These are phyloP conservation scores for Ascoidea rubescens DNA, from an alignment of 805 yeast genomes.

Conservation along the genomic window DNA sequence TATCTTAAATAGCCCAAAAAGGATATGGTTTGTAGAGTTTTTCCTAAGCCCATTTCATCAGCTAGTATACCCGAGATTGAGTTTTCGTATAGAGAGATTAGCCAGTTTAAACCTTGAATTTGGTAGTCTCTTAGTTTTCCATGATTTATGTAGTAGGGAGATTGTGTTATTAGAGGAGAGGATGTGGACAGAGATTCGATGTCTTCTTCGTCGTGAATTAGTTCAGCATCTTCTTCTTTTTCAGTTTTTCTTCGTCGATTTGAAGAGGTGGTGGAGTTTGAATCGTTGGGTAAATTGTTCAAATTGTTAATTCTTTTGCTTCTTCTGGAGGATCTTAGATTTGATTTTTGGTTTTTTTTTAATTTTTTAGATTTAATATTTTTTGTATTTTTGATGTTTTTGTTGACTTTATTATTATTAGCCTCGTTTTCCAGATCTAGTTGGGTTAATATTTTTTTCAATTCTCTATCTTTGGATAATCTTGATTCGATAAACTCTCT, in stretches of 20 bases:
- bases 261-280: constrained; percentile 13
- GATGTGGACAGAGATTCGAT: constrained; percentile 16
- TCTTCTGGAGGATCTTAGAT: constrained; percentile 5
- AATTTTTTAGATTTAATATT: too few relatives aligned
- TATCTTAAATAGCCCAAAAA: constrained; percentile 61
- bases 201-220: constrained; percentile 23
- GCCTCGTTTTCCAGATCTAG: constrained; percentile 23
- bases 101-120: constrained; percentile 72
- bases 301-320: background rate
- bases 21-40: constrained; percentile 68
- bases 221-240: constrained; percentile 66
- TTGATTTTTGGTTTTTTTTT: constrained; percentile 4
- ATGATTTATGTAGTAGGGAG: constrained; percentile 52
- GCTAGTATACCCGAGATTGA: constrained; percentile 66
- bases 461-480: constrained; percentile 46
- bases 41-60: constrained; percentile 81
- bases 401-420: constrained; percentile 7
- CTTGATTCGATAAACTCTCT: constrained; percentile 54
- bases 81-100: constrained; percentile 52
- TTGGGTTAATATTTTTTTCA: constrained; percentile 33
- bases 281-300: background rate
- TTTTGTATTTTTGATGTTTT: too few relatives aligned
- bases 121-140: constrained; percentile 64
- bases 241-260: constrained; percentile 57
- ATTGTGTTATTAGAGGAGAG: constrained; percentile 64